Percentiles rank a stretch among this genome's conserved stretches.
These are phyloP conservation scores for Colletotrichum sublineola DNA, from an alignment of 2,329 filamentous ascomycete species.

Conservation along the genomic window DNA sequence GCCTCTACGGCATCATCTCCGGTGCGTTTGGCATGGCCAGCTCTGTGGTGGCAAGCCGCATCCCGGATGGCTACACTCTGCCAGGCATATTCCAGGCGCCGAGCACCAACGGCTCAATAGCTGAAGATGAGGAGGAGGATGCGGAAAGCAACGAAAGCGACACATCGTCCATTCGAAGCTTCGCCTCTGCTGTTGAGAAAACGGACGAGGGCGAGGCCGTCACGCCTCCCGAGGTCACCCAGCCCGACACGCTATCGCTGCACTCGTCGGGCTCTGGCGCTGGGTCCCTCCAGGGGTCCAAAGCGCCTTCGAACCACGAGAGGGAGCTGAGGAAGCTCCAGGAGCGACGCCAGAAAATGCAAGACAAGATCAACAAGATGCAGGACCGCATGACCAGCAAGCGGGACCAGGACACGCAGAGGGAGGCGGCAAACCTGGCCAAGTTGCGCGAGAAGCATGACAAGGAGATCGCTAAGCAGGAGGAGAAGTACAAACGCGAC, in stretches of 20 bases:
- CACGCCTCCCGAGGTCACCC: slow-evolving; percentile 25
- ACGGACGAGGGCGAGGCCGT: slow-evolving; percentile 48
- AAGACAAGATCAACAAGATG: slow-evolving; percentile 71
- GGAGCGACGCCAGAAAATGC: slow-evolving; percentile 70
- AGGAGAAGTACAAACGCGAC: slow-evolving; percentile 75
- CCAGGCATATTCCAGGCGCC: slow-evolving; percentile 48
- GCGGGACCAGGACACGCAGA: slow-evolving; percentile 61
- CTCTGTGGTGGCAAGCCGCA: slow-evolving; percentile 57
- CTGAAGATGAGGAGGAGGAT: slow-evolving; percentile 49
- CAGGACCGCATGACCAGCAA: slow-evolving; percentile 62
- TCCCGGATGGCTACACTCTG: slow-evolving; percentile 49
- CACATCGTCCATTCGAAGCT: slow-evolving; percentile 61
- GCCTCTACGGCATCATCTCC: slow-evolving; percentile 69
- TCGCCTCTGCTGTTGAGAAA: slow-evolving; percentile 62
- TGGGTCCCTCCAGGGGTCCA: slow-evolving; percentile 46
- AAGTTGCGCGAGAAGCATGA: slow-evolving; percentile 75
- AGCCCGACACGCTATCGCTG: slow-evolving; percentile 42
- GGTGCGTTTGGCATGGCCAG: slow-evolving; percentile 66
- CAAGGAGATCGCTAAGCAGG: slow-evolving; percentile 73
- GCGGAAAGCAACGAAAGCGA: slow-evolving; percentile 54
- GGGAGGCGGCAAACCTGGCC: slow-evolving; percentile 64
- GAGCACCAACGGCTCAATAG: slow-evolving; percentile 48
- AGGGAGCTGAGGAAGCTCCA: slow-evolving; percentile 76
- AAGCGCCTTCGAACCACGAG: slow-evolving; percentile 59
- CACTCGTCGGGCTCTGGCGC: slow-evolving; percentile 56